Percentiles rank a stretch among this genome's conserved stretches.
Evolutionary conservation across 179 eudicot genomes (phyloP).

Genomic region (Kewa caespitosa): DNA sequence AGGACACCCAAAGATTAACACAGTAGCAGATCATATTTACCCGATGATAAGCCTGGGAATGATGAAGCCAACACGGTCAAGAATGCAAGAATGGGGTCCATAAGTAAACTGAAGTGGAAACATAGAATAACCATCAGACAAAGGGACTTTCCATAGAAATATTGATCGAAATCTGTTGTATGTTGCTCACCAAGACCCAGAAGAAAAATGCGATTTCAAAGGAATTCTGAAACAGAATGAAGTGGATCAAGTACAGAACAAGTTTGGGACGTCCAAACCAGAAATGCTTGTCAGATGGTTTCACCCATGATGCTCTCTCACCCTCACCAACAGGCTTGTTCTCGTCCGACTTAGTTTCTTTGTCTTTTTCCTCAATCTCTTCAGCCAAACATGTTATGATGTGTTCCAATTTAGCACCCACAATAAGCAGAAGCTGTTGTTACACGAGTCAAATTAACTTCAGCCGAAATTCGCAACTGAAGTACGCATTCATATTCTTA

Average conservation of each 20-base stretch:
- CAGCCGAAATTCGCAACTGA: not conserved
- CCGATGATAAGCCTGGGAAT: conserved; percentile 78
- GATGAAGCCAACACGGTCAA: conserved; percentile 62
- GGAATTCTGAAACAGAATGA: conserved; percentile 90
- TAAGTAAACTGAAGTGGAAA: conserved; percentile 54
- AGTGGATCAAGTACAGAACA: conserved; percentile 82
- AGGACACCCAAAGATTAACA: too few species aligned
- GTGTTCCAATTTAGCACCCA: conserved; percentile 84
- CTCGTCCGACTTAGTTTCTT: conserved; percentile 8
- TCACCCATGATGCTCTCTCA: conserved; percentile 37
- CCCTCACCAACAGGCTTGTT: conserved; percentile 20
- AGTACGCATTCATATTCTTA: not conserved
- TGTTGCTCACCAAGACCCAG: conserved; percentile 79
- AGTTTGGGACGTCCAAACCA: conserved; percentile 73
- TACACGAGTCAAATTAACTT: conserved; percentile 12
- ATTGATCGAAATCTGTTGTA: not conserved
- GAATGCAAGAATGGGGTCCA: conserved; percentile 75
- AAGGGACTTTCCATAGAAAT: not conserved
- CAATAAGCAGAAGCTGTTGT: conserved; percentile 72
- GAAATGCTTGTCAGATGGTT: conserved; percentile 80
- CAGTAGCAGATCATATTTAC: conserved; percentile 34
- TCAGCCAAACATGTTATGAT: conserved; percentile 70
- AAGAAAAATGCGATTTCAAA: conserved; percentile 90
- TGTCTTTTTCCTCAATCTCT: conserved; percentile 44
- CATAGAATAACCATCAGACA: not conserved